A percentile compares a stretch with the other conserved stretches of the same genome.
Conservation (phyloP, 148 eudicot genomes). For the Beta vulgaris region DNA sequence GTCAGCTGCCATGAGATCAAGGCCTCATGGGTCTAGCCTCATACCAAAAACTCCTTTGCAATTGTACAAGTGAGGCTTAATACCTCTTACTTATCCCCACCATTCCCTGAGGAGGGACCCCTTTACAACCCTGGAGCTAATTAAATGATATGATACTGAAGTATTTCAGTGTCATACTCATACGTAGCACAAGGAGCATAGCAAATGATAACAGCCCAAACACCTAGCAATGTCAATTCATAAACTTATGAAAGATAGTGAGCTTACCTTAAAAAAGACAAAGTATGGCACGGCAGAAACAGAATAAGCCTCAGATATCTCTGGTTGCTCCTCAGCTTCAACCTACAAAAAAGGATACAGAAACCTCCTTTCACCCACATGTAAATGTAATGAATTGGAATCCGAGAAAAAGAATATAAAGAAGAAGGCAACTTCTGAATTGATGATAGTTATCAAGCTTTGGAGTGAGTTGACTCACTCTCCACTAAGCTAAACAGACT, state of each 20-base stretch:
- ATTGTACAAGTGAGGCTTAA: background rate
- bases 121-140: background rate
- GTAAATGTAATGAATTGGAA: no score
- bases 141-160: background rate
- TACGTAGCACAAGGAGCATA: background rate
- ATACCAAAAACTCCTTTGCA: background rate
- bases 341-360: conserved; percentile 45
- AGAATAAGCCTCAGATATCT: conserved; percentile 85
- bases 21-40: background rate
- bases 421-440: no score
- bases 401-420: no score
- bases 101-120: background rate
- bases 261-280: conserved; percentile 79
- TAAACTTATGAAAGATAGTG: background rate
- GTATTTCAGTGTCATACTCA: background rate
- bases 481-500: no score
- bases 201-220: background rate
- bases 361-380: background rate
- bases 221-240: background rate
- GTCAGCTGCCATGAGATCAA: background rate
- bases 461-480: no score
- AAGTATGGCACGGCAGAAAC: conserved; percentile 94
- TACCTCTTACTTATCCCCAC: background rate
- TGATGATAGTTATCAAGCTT: no score
- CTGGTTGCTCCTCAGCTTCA: conserved; percentile 98